Evolutionary conservation across 1,139 yeast species (phyloP), one percentile per base, ranked within the genome.

Genomic region (Debaryomycetaceae sp.): DNA sequence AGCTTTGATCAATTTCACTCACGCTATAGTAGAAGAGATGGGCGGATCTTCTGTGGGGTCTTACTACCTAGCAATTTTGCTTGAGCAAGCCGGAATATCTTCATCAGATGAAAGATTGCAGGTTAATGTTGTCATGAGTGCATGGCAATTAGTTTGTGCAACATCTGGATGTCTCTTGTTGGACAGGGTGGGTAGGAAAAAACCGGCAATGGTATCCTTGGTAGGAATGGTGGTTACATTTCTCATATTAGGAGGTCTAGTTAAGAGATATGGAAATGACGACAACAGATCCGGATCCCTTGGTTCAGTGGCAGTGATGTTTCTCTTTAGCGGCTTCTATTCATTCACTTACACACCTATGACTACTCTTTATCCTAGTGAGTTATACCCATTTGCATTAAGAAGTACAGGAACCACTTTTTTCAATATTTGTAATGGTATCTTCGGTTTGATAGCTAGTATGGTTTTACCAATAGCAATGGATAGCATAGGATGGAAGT

Each of bases 11-110:
- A 45, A 42, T 35, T 38, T 48, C 9, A 41, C 49, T n/a, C 56
- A 52, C n/a, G 55, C 52, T 2, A 17, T 51, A 22, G 6, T 54
- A 11, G 44, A 48, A 5, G 58, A 54, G 42, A 47, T 54, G 51
- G 54, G 47, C n/a, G 58, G 58, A 24, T 51, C 56, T 6, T 51
- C 57, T 3, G 43, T 47, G 11, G 49, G 52, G 42, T 53, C 58
- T 2, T 41, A 41, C 14, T 20, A 20, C 31, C 54, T 57, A 2
- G 43, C 50, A 37, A 23, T 42, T n/a, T 24, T 38, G 8, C 43
- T 52, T 34, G 55, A 51, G 37, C 45, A 34, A 24, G 30, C 53
- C 20, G 57, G 58, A n/a, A 24, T 38, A 13, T 17, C 41, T 3
- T 14, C 27, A 7, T 14, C 20, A 13, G 30, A 36, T n/a, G 24